Base-by-base conservation (phyloP, 257 asterid species). In the Rehmannia glutinosa region DNA sequence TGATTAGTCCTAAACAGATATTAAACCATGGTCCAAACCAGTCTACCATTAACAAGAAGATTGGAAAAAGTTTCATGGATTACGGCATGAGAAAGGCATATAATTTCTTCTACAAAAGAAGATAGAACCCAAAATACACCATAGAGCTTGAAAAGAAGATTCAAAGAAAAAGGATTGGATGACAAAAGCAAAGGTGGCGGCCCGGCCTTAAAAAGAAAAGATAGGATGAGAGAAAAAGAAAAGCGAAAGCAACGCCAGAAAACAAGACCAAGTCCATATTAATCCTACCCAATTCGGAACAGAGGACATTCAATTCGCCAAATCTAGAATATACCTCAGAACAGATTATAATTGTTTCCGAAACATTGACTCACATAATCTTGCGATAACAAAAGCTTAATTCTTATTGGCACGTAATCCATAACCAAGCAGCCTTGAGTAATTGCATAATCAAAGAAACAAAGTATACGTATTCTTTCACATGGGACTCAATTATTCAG, bases 201-300 rank as follows among this genome's bases (percentile, higher is more conserved):
- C n/a, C n/a, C n/a, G n/a, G n/a, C n/a, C 81, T 79, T 82, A 77
- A 73, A 36, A 68, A 55, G 64, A 84, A 76, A 82, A 81, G 75
- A 50, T 36, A 63, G 66, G 42, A 45, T 45, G 66, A 66, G 56
- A 69, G 38, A 28, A 51, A 45, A 35, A 60, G 49, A 57, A 38
- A 54, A 54, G 53, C 59, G 70, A 53, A 81, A 69, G 72, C 68
- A 38, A 55, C 78, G 66, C 77, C 81, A 62, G 84, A 54, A 81
- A n/a, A 69, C 76, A 74, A 75, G 80, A 81, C 41, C 73, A 77
- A 53, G 73, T 62, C 71, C 33, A 25, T 23, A 38, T 59, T 80
- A 65, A 8, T 71, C 68, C 78, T 72, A 73, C 69, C 75, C 68
- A 80, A 83, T 57, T 57, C 60, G 17, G 66, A 49, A 60, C 16